These are phyloP conservation scores for Cyberlindnera euphorbiae DNA, from an alignment of 805 yeast species.

Conservation along the genomic window DNA sequence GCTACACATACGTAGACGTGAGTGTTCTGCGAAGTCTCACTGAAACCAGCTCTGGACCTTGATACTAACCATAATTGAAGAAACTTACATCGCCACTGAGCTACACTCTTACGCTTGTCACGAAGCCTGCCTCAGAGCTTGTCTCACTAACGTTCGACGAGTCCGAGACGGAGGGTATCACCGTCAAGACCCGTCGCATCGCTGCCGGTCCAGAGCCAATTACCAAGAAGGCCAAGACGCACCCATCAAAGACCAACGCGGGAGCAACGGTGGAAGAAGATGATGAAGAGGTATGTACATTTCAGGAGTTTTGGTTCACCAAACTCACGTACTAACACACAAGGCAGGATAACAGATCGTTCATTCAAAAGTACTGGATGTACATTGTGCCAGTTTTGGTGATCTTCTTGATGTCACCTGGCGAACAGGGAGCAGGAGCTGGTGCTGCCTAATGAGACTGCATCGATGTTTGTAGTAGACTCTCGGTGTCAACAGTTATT, in stretches of 20 bases:
- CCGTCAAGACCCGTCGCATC: conserved; percentile 9
- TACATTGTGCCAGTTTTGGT: conserved; percentile 49
- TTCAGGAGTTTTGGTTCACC: too few relatives aligned
- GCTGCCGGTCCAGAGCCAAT: conserved; percentile 14
- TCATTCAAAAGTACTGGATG: conserved; percentile 60
- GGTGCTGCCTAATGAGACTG: background rate
- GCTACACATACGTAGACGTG: conserved; percentile 17
- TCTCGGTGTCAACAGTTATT: too few relatives aligned
- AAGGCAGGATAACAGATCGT: conserved; percentile 34
- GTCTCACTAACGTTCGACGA: conserved; percentile 12
- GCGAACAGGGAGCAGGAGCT: conserved; percentile 10
- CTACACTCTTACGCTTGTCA: conserved; percentile 14
- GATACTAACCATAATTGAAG: conserved; percentile 3
- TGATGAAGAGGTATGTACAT: conserved; percentile 5
- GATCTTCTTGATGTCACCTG: conserved; percentile 26
- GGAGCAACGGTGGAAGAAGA: background rate
- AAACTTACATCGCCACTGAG: conserved; percentile 12
- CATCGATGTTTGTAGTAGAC: too few relatives aligned
- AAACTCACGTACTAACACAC: conserved; percentile 3
- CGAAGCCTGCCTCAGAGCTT: conserved; percentile 21
- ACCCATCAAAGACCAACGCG: background rate
- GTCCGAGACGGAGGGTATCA: conserved; percentile 11
- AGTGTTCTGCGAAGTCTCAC: background rate
- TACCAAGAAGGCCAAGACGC: conserved; percentile 2
- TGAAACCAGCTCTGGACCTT: background rate